Evolutionary conservation across 169 alveolate genomes (phyloP).

Genomic region (Plasmodium vivax): DNA sequence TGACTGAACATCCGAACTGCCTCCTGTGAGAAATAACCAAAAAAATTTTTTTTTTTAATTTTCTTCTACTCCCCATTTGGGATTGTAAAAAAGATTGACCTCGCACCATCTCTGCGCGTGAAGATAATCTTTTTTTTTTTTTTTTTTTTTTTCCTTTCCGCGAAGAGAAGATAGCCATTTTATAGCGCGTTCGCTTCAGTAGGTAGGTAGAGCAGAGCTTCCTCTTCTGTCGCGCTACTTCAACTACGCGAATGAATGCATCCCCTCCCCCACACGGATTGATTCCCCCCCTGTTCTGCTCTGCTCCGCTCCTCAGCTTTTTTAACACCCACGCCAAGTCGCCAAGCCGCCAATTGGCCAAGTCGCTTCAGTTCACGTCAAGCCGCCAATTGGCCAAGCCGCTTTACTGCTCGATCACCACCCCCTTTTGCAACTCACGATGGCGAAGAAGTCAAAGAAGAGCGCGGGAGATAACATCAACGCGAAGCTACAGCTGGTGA

Average conservation of each 20-base stretch:
- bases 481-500: constrained; percentile 95
- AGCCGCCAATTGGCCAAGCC: too few relatives aligned
- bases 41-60: background rate
- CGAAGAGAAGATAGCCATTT: background rate
- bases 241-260: background rate
- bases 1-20: background rate
- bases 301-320: background rate
- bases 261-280: background rate
- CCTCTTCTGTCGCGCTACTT: background rate
- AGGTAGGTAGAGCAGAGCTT: background rate
- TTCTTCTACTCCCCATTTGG: background rate
- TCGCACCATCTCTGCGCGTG: background rate
- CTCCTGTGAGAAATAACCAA: background rate
- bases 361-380: too few relatives aligned
- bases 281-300: background rate
- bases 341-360: too few relatives aligned
- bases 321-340: background rate
- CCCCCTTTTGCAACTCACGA: constrained; percentile 40
- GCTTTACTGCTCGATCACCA: background rate
- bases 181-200: background rate
- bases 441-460: constrained; percentile 90
- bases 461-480: constrained; percentile 95
- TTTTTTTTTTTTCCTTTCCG: background rate
- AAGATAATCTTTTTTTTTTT: background rate
- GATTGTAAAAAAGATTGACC: background rate